Conservation (phyloP, 2,329 filamentous ascomycete species). For the Pseudogymnoascus sp. region DNA sequence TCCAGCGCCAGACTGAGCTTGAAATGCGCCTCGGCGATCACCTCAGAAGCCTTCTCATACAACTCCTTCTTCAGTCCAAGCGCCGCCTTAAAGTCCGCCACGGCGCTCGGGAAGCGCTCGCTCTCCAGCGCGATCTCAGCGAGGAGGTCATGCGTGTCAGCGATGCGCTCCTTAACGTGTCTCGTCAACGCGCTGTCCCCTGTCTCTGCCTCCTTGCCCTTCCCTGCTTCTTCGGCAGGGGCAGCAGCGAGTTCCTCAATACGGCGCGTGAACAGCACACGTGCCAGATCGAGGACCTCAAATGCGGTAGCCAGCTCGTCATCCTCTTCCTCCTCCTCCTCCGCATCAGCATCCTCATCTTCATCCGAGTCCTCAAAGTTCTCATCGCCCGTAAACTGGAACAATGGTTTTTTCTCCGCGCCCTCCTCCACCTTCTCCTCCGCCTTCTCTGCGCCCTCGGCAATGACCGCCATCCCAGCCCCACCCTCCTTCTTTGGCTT, state of each 20-base stretch:
- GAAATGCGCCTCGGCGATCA: conserved; percentile 91
- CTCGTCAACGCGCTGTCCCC: conserved; percentile 35
- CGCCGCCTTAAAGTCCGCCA: conserved; percentile 70
- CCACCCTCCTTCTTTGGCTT: conserved; percentile 34
- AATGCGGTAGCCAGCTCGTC: conserved; percentile 75
- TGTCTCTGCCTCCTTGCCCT: conserved; percentile 37
- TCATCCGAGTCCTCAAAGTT: conserved; percentile 82
- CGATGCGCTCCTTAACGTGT: conserved; percentile 75
- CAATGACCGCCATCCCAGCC: conserved; percentile 35
- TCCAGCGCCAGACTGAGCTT: conserved; percentile 93
- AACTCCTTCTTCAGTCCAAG: conserved; percentile 72
- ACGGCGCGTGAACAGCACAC: conserved; percentile 54
- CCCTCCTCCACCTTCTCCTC: conserved; percentile 32
- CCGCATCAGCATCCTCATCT: conserved; percentile 28
- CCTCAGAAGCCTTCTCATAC: conserved; percentile 70
- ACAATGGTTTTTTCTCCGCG: conserved; percentile 64
- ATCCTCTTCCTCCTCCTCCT: conserved; percentile 45
- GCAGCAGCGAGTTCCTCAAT: conserved; percentile 33
- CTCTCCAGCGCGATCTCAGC: conserved; percentile 97
- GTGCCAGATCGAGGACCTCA: conserved; percentile 75
- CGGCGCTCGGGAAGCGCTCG: conserved; percentile 81
- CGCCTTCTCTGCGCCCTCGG: conserved; percentile 23
- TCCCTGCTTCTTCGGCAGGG: conserved; percentile 36
- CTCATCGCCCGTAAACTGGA: conserved; percentile 91
- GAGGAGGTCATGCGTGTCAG: conserved; percentile 88